Percentiles rank a stretch among this genome's conserved stretches.
Evolutionary conservation across 306 rosid genomes (phyloP).

Genomic region (Myrica gale): DNA sequence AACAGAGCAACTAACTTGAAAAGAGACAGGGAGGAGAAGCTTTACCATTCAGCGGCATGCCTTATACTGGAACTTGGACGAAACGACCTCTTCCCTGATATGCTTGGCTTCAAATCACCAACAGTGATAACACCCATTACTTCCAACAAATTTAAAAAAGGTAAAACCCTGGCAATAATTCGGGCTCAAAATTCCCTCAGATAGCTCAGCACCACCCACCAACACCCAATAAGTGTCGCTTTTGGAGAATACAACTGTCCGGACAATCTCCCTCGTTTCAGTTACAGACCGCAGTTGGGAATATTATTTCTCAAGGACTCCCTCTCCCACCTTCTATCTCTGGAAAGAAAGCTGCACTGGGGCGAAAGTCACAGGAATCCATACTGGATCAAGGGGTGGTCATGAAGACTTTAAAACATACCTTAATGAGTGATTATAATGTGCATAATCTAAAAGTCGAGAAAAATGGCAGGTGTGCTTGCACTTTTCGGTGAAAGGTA

Average conservation of each 20-base stretch:
- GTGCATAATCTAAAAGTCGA: constrained; percentile 57
- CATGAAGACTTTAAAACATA: constrained; percentile 40
- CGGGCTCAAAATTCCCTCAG: constrained; percentile 8
- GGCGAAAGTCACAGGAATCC: constrained; percentile 57
- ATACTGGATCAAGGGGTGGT: constrained; percentile 46
- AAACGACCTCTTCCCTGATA: constrained; percentile 87
- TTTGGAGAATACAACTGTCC: constrained; percentile 19
- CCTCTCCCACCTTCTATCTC: constrained; percentile 25
- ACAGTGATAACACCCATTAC: constrained; percentile 88
- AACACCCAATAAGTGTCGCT: constrained; percentile 31
- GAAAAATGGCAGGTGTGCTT: constrained; percentile 41
- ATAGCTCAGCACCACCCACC: constrained; percentile 26
- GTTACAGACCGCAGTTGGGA: constrained; percentile 6
- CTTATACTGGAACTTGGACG: constrained; percentile 89
- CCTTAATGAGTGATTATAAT: constrained; percentile 59
- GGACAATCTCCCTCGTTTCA: constrained; percentile 11
- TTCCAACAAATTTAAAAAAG: constrained; percentile 7
- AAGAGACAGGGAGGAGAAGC: constrained; percentile 19
- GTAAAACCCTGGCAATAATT: constrained; percentile 11
- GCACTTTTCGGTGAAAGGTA: constrained; percentile 96
- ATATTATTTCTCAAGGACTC: constrained; percentile 26
- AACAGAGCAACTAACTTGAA: background rate
- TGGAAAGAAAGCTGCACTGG: constrained; percentile 35
- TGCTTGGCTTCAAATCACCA: constrained; percentile 90
- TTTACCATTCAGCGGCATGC: constrained; percentile 96